Conservation (phyloP, 768 basidiomycete species). For the Calocybe gangraenosa region DNA sequence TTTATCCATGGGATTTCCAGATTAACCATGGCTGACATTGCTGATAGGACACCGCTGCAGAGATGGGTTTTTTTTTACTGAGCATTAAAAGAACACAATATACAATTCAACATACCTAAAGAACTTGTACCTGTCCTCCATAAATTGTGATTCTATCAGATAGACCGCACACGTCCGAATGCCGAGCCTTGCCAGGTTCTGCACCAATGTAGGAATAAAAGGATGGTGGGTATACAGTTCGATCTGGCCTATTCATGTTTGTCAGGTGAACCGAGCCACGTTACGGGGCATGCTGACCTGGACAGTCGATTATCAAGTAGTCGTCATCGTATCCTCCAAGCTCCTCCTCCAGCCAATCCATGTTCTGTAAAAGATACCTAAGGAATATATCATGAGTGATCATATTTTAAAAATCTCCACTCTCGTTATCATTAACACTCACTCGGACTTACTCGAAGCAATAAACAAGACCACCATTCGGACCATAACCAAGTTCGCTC, state of each 20-base stretch:
- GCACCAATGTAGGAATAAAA: constrained; percentile 88
- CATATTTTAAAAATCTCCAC: background rate
- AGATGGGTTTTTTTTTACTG: constrained; percentile 5
- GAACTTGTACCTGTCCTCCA: constrained; percentile 99
- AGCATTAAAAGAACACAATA: constrained; percentile 1
- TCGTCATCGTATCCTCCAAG: constrained; percentile 94
- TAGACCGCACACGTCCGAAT: constrained; percentile 89
- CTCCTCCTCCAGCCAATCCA: constrained; percentile 98
- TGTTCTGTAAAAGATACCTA: constrained; percentile 94
- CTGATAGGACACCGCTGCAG: constrained; percentile 84
- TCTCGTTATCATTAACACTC: constrained; percentile 13
- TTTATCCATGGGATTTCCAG: constrained; percentile 97
- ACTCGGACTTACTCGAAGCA: constrained; percentile 96
- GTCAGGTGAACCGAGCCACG: background rate
- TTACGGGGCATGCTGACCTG: constrained; percentile 46
- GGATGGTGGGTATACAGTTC: constrained; percentile 99
- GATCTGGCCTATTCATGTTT: constrained; percentile 71
- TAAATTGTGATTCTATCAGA: constrained; percentile 96
- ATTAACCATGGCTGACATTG: constrained; percentile 99
- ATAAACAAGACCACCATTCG: constrained; percentile 95
- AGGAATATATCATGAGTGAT: background rate
- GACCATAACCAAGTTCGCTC: constrained; percentile 91
- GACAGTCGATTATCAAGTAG: constrained; percentile 91
- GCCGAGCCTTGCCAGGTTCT: constrained; percentile 66
- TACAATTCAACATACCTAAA: constrained; percentile 60